These are phyloP conservation scores for Termitomyces sp. DNA, from an alignment of 768 basidiomycete species.

Conservation along the genomic window DNA sequence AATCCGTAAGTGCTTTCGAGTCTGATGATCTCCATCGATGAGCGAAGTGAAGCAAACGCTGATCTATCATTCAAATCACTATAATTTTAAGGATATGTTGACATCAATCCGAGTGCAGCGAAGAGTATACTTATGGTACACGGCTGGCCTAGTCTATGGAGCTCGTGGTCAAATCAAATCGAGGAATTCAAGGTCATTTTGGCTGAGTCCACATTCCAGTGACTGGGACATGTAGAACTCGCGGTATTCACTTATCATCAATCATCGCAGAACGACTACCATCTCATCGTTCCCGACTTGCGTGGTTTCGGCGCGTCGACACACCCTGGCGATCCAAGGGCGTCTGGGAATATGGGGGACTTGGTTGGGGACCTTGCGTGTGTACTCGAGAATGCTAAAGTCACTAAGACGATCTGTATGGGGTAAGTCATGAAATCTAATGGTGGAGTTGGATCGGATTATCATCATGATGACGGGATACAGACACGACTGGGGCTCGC, in stretches of 20 bases:
- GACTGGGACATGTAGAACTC: background rate
- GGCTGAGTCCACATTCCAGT: background rate
- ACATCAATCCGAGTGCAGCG: conserved; percentile 53
- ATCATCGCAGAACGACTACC: conserved; percentile 49
- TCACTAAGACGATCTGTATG: conserved; percentile 51
- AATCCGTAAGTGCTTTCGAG: conserved; percentile 36
- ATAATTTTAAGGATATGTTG: conserved; percentile 54
- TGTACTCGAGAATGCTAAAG: conserved; percentile 49
- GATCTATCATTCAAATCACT: too few relatives aligned
- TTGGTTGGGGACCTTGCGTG: conserved; percentile 62
- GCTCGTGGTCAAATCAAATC: conserved; percentile 71
- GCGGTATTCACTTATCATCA: too few relatives aligned
- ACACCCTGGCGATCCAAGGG: conserved; percentile 58
- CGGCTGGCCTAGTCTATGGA: conserved; percentile 80
- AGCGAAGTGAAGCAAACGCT: background rate
- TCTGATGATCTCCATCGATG: too few relatives aligned
- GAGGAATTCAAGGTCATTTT: conserved; percentile 52
- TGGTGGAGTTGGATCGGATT: background rate
- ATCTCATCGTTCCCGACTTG: conserved; percentile 56
- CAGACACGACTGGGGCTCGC: conserved; percentile 78
- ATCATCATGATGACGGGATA: background rate
- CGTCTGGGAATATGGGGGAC: conserved; percentile 59
- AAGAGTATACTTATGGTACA: conserved; percentile 66
- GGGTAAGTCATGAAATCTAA: conserved; percentile 39
- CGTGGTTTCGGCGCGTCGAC: conserved; percentile 71